Evolutionary conservation across 768 basidiomycete genomes (phyloP).

Genomic region (Lactifluus rugatus): DNA sequence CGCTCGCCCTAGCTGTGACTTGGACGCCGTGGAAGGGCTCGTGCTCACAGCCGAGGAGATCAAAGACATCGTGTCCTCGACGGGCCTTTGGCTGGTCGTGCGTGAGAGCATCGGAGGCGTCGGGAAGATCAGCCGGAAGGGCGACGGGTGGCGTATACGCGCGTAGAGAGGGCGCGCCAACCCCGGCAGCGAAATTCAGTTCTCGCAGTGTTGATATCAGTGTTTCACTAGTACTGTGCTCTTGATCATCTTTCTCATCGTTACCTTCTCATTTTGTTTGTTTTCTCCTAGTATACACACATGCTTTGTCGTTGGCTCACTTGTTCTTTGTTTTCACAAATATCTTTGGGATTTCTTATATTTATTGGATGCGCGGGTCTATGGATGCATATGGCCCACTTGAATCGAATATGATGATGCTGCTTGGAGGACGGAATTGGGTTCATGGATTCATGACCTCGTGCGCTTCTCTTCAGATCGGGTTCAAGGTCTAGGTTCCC

Average conservation of each 20-base stretch:
- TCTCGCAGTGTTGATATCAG: background rate
- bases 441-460: too few relatives aligned
- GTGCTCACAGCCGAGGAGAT: conserved; percentile 82
- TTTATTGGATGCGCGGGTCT: background rate
- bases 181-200: background rate
- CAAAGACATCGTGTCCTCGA: conserved; percentile 84
- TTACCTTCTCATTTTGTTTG: background rate
- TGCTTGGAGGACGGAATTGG: background rate
- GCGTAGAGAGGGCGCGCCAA: conserved; percentile 28
- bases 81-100: conserved; percentile 85
- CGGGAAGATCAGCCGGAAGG: conserved; percentile 67
- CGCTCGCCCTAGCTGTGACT: conserved; percentile 21
- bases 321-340: background rate
- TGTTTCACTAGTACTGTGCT: background rate
- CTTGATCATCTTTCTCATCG: background rate
- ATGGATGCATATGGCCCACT: background rate
- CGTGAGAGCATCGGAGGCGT: conserved; percentile 89
- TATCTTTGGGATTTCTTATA: background rate
- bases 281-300: background rate
- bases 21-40: conserved; percentile 34
- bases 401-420: background rate
- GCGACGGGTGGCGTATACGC: conserved; percentile 69
- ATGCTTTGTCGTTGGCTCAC: background rate
- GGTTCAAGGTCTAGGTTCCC: too few relatives aligned
- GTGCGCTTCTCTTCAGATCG: too few relatives aligned